Evolutionary conservation across 352 stramenopile genomes (phyloP), one percentile per base, ranked within the genome.

Genomic region (Pythium vanterpoolii): DNA sequence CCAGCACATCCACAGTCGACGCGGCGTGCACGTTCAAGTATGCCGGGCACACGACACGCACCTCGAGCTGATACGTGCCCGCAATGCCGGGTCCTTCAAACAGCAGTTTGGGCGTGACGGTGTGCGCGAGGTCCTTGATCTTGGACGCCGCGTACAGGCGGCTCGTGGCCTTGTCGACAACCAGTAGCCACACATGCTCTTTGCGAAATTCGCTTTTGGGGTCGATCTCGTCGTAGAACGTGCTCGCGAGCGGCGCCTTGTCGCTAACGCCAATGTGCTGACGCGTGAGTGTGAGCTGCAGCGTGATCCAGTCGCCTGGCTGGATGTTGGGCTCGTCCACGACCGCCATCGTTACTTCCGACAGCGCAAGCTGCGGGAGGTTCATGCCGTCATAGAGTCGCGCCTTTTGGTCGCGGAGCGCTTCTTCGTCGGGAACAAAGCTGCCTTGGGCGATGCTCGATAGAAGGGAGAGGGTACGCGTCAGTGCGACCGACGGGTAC

Each of bases 251-350:
- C 4, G 77, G 63, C n/a, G 84, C 80, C 28, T 57, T 66, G 26
- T 77, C 68, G 7, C 70, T 70, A 4, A 44, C 39, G 26, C 64
- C 56, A 10, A 92, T 44, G 46, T 91, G 80, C 34, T 77, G 60
- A 27, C 85, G 82, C 36, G 66, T 64, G 43, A 89, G 40, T 10
- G 51, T 75, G 18, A 86, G 70, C 53, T 85, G 66, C 31, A 89
- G 56, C n/a, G 80, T 94, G 50, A 94, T 64, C 78, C 77, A 94
- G 62, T 94, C 85, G 48, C 79, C 74, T 31, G 85, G 76, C 38
- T 87, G 83, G 44, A 90, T 72, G 56, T 80, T 89, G 2, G 59
- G 43, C 61, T 94, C 83, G 46, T 92, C 83, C 18, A 86, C 62
- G 13, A 92, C 82, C 21, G 58, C 52, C 34, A 91, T 54, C 43